These are phyloP conservation scores for Cryptococcus jaspeensis DNA, from an alignment of 1,284 basidiomycete genomes.

Conservation along the genomic window DNA sequence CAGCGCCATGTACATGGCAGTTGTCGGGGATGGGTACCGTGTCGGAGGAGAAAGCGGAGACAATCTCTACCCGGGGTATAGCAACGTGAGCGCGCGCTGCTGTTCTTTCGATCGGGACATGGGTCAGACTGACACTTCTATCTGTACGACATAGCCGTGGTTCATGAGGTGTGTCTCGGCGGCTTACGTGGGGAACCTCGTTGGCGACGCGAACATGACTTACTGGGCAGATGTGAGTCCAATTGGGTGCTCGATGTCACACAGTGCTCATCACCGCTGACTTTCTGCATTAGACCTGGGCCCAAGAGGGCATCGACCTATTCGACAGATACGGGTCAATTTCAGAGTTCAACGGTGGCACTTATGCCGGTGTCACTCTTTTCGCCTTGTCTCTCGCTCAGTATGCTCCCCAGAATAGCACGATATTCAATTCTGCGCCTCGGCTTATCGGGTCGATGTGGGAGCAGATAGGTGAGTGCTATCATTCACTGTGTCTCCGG, in stretches of 20 bases:
- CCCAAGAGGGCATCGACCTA: conserved; percentile 6
- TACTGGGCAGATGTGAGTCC: conserved; percentile 7
- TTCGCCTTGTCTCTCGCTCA: conserved; percentile 16
- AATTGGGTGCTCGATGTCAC: conserved; percentile 1
- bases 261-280: too few relatives aligned
- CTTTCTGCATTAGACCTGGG: conserved; percentile 1
- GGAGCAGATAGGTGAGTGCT: conserved; percentile 6
- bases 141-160: conserved; percentile 7
- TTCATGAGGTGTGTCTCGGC: conserved; percentile 16
- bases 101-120: not conserved
- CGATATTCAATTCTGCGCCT: conserved; percentile 11
- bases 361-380: conserved; percentile 23
- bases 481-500: not conserved
- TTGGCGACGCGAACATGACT: conserved; percentile 8
- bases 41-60: conserved; percentile 11
- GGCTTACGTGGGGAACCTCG: conserved; percentile 10
- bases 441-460: conserved; percentile 11
- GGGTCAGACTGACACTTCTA: not conserved
- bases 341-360: conserved; percentile 22
- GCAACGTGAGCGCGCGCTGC: conserved; percentile 11
- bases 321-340: conserved; percentile 15
- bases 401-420: conserved; percentile 10
- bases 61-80: conserved; percentile 16
- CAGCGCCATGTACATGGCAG: conserved; percentile 16
- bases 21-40: conserved; percentile 8